Conservation (phyloP, 805 yeast species). For the Ogataea glucozyma region DNA sequence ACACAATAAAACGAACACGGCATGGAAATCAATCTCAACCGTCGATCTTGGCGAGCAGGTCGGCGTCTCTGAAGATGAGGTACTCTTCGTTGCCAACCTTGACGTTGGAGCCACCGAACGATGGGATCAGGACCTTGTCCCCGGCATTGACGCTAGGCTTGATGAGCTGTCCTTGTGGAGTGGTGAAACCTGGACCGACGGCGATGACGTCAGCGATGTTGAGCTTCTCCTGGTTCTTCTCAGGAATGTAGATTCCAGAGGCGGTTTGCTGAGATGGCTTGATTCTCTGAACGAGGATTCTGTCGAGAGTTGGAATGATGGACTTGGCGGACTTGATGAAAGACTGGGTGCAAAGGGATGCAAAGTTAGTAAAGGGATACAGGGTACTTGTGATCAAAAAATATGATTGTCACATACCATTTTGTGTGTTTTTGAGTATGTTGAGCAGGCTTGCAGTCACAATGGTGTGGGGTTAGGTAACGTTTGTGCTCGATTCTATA, state of each 20-base stretch:
- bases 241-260: slow-evolving; percentile 91
- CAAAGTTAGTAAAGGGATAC: slow-evolving; percentile 6
- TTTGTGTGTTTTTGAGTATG: slow-evolving; percentile 1
- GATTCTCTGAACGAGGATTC: slow-evolving; percentile 92
- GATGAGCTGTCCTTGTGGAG: slow-evolving; percentile 71
- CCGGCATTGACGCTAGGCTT: slow-evolving; percentile 81
- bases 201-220: slow-evolving; percentile 91
- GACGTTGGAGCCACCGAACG: slow-evolving; percentile 88
- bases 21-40: too few species aligned
- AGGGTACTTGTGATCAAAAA: neutral
- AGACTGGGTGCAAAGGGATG: slow-evolving; percentile 34
- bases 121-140: slow-evolving; percentile 92
- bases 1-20: slow-evolving; percentile 3
- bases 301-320: slow-evolving; percentile 90
- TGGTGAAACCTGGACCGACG: slow-evolving; percentile 90
- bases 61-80: slow-evolving; percentile 81
- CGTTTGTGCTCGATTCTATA: neutral
- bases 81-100: slow-evolving; percentile 69
- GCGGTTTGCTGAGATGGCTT: slow-evolving; percentile 92
- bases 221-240: slow-evolving; percentile 91
- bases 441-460: too few species aligned
- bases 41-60: slow-evolving; percentile 90
- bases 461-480: too few species aligned
- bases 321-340: slow-evolving; percentile 80
- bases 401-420: slow-evolving; percentile 17